These are phyloP conservation scores for Aphanoascus verrucosus DNA, from an alignment of 2,329 filamentous ascomycete species.

Conservation along the genomic window DNA sequence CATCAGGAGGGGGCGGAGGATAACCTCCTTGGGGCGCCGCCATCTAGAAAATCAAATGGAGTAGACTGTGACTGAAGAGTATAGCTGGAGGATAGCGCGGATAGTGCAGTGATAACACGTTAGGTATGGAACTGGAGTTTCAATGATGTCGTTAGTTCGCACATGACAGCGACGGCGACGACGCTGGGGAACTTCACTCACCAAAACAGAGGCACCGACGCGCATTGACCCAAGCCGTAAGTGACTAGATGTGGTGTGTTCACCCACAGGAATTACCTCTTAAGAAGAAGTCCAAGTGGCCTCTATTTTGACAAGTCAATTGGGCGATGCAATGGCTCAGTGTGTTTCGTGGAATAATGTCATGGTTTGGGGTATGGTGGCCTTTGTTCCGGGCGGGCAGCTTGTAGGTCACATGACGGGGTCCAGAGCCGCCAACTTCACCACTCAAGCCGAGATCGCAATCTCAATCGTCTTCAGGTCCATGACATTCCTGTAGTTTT, in stretches of 20 bases:
- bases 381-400: constrained; percentile 9
- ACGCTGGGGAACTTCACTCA: constrained; percentile 1
- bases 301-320: neutral
- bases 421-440: neutral
- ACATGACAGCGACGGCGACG: neutral
- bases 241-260: neutral
- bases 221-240: constrained; percentile 1
- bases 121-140: neutral
- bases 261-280: neutral
- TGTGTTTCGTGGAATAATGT: constrained; percentile 1
- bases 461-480: neutral
- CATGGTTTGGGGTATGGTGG: constrained; percentile 11
- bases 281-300: constrained; percentile 3
- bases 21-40: constrained; percentile 44
- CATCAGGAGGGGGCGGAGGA: constrained; percentile 32
- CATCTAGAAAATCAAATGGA: constrained; percentile 27
- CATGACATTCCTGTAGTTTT: neutral
- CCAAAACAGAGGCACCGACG: neutral
- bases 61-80: neutral
- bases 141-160: neutral
- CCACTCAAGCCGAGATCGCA: neutral
- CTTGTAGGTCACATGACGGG: constrained; percentile 8
- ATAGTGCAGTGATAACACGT: neutral
- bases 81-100: neutral
- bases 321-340: neutral